Percentiles rank a stretch among this genome's conserved stretches.
Evolutionary conservation across 345 rosid genomes (phyloP).

Genomic region (Capsella bursapastoris): DNA sequence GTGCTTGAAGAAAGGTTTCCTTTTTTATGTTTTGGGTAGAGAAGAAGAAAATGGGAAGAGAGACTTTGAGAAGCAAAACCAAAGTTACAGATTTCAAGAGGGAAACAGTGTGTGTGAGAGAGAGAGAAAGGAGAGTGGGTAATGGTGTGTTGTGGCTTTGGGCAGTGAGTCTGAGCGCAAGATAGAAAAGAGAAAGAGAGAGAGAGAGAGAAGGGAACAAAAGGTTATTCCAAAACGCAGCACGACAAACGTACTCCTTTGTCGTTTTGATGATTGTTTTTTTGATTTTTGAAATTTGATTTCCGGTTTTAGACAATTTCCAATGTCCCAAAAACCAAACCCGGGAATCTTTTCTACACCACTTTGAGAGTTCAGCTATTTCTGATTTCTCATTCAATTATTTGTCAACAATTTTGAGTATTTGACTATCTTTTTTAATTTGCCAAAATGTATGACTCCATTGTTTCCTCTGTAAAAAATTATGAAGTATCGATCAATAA

Average conservation of each 20-base stretch:
- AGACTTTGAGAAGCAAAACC: constrained; percentile 37
- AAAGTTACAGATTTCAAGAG: constrained; percentile 36
- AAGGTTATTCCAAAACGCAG: constrained; percentile 50
- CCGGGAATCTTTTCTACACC: constrained; percentile 18
- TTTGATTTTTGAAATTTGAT: constrained; percentile 28
- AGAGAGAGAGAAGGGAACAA: constrained; percentile 29
- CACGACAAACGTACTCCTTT: constrained; percentile 43
- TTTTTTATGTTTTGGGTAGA: too few species aligned
- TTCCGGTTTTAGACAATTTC: constrained; percentile 25
- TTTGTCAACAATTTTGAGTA: constrained; percentile 15
- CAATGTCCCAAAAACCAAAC: constrained; percentile 3
- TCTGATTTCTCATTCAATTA: not conserved
- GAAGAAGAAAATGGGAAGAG: constrained; percentile 25
- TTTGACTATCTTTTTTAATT: not conserved
- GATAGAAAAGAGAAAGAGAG: not conserved
- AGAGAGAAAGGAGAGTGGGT: constrained; percentile 37
- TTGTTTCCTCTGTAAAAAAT: not conserved
- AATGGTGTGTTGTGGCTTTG: constrained; percentile 43
- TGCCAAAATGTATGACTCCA: not conserved
- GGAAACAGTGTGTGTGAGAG: constrained; percentile 22
- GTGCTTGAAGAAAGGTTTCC: constrained; percentile 23
- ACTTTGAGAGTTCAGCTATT: not conserved
- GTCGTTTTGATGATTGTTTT: constrained; percentile 44
- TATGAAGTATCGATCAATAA: not conserved
- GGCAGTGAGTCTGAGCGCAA: constrained; percentile 43